phyloP scores from a whole-genome alignment of 495 filamentous ascomycete species.

The Penicillium silybi region DNA sequence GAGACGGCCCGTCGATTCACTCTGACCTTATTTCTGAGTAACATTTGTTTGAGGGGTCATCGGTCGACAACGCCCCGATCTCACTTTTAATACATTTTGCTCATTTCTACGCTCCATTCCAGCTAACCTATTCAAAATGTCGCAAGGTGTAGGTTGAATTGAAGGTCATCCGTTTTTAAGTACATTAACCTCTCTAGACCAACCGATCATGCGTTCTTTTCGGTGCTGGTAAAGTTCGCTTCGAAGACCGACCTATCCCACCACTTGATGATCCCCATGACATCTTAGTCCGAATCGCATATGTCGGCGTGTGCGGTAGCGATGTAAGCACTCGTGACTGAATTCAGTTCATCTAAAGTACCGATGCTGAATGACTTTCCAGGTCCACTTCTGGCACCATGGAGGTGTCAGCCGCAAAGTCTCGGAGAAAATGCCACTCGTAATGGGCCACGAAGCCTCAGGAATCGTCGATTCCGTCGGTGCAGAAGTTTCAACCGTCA shows the following conservation, averaged over 20 bases:
- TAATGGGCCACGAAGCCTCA: conserved; percentile 64
- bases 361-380: not conserved
- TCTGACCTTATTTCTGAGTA: too few species aligned
- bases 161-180: too few species aligned
- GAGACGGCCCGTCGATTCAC: too few species aligned
- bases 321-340: conserved; percentile 16
- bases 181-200: too few species aligned
- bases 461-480: conserved; percentile 59
- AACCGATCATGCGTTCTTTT: not conserved
- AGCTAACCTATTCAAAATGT: too few species aligned
- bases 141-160: too few species aligned
- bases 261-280: conserved; percentile 17
- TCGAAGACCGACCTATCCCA: conserved; percentile 2
- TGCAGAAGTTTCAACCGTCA: conserved; percentile 28
- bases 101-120: too few species aligned
- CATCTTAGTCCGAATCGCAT: conserved; percentile 41
- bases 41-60: too few species aligned
- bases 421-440: conserved; percentile 41
- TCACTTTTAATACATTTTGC: too few species aligned
- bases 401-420: conserved; percentile 1
- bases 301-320: conserved; percentile 46
- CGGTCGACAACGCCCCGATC: too few species aligned
- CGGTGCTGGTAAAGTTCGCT: not conserved
- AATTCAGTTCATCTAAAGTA: not conserved
- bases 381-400: conserved; percentile 8